Percentiles rank a stretch among this genome's conserved stretches.
Conservation (phyloP, 805 yeast species). For the Hanseniaspora occidentalis region DNA sequence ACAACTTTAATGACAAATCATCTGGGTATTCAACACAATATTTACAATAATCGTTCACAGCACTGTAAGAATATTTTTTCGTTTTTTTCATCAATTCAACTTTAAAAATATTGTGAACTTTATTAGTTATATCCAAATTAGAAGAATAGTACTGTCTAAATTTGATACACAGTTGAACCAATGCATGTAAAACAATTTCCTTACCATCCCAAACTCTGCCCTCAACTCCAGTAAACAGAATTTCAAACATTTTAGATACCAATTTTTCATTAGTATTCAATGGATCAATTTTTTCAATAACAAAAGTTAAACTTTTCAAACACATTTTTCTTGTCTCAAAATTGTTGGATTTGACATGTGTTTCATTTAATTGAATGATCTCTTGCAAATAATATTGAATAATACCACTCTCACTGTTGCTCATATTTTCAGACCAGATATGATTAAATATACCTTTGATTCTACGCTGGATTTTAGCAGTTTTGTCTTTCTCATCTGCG, state of each 20-base stretch:
- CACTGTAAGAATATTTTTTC: slow-evolving; percentile 51
- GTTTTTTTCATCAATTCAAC: slow-evolving; percentile 50
- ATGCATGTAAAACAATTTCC: slow-evolving; percentile 58
- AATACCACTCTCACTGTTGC: slow-evolving; percentile 55
- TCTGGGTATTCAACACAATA: slow-evolving; percentile 31
- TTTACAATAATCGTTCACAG: slow-evolving; percentile 40
- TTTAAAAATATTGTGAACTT: slow-evolving; percentile 33
- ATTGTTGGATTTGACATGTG: slow-evolving; percentile 41
- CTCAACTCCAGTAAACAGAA: slow-evolving; percentile 45
- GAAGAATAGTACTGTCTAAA: slow-evolving; percentile 26
- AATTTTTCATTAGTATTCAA: slow-evolving; percentile 16
- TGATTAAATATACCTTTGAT: slow-evolving; percentile 39
- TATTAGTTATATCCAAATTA: slow-evolving; percentile 23
- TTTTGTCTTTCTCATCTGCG: background rate
- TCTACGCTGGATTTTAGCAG: slow-evolving; percentile 19
- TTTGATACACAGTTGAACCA: slow-evolving; percentile 44
- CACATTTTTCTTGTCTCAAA: slow-evolving; percentile 58
- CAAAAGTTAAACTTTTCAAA: slow-evolving; percentile 46
- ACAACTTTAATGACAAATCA: background rate
- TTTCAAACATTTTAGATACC: slow-evolving; percentile 31
- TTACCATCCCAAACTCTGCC: slow-evolving; percentile 90
- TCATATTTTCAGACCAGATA: slow-evolving; percentile 69
- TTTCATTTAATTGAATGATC: slow-evolving; percentile 40
- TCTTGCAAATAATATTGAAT: slow-evolving; percentile 59
- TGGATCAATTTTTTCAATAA: slow-evolving; percentile 17